Percentiles rank a stretch among this genome's conserved stretches.
Evolutionary conservation across 371 early-diverging fungal species (phyloP).

Genomic region (Rozella allomycis): DNA sequence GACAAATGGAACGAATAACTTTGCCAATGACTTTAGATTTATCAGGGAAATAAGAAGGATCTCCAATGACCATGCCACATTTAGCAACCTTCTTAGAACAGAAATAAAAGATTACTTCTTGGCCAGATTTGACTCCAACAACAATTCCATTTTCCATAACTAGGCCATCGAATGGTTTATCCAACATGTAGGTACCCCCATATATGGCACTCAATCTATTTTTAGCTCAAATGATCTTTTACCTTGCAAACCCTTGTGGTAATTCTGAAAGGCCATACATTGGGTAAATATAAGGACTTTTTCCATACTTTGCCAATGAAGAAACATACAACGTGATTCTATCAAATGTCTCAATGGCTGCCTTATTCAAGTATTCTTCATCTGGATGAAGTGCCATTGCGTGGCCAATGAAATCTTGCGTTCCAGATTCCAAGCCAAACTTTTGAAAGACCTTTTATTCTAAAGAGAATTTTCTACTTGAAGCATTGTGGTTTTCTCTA

Average conservation of each 20-base stretch:
- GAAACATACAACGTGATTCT: slow-evolving; percentile 80
- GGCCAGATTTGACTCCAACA: slow-evolving; percentile 67
- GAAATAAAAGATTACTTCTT: too few species aligned
- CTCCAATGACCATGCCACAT: slow-evolving; percentile 73
- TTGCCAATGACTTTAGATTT: slow-evolving; percentile 50
- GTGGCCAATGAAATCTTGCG: slow-evolving; percentile 96
- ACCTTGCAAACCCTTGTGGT: slow-evolving; percentile 97
- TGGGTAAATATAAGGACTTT: slow-evolving; percentile 99
- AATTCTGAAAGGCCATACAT: slow-evolving; percentile 96
- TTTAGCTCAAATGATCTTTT: slow-evolving; percentile 7
- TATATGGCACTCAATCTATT: slow-evolving; percentile 67
- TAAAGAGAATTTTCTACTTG: neutral
- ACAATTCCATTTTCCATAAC: slow-evolving; percentile 56
- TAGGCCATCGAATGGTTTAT: slow-evolving; percentile 72
- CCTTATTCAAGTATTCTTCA: slow-evolving; percentile 63
- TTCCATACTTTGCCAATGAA: slow-evolving; percentile 87
- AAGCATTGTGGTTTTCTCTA: neutral
- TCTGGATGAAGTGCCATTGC: slow-evolving; percentile 92
- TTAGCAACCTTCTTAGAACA: slow-evolving; percentile 28
- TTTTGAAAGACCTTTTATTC: slow-evolving; percentile 52
- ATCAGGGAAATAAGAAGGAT: slow-evolving; percentile 73
- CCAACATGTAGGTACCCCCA: slow-evolving; percentile 95
- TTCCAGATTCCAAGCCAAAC: slow-evolving; percentile 75
- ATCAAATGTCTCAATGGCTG: slow-evolving; percentile 80
- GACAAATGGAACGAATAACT: slow-evolving; percentile 87